These are phyloP conservation scores for Fusarium illudens DNA, from an alignment of 2,329 filamentous ascomycete species.

Conservation along the genomic window DNA sequence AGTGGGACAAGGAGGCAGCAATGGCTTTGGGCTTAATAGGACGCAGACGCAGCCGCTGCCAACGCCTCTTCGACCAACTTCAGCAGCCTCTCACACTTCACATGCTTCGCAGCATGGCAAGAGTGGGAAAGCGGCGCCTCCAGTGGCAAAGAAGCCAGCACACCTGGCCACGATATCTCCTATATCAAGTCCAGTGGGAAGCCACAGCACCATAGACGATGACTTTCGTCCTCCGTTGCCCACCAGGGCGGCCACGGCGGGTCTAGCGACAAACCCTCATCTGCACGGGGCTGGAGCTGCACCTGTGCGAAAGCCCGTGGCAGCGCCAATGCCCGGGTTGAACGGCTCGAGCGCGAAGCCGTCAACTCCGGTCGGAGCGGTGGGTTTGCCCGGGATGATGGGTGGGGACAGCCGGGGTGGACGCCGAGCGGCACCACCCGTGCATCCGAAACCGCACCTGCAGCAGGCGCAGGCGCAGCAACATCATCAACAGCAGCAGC, in stretches of 20 bases:
- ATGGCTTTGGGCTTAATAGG: conserved; percentile 34
- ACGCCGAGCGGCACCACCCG: conserved; percentile 32
- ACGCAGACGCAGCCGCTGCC: conserved; percentile 42
- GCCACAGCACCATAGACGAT: conserved; percentile 33
- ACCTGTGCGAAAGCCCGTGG: conserved; percentile 41
- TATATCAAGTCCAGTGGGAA: conserved; percentile 32
- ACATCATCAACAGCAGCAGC: conserved; percentile 24
- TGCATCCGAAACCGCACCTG: conserved; percentile 28
- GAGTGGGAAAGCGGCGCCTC: conserved; percentile 57
- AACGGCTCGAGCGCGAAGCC: conserved; percentile 35
- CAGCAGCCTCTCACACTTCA: conserved; percentile 47
- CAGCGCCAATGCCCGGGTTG: conserved; percentile 33
- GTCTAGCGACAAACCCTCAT: conserved; percentile 13
- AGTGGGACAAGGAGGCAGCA: conserved; percentile 17
- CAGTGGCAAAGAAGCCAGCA: conserved; percentile 70
- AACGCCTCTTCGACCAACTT: conserved; percentile 45
- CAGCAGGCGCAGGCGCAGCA: conserved; percentile 40
- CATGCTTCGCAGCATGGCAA: conserved; percentile 45
- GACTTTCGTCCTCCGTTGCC: conserved; percentile 41
- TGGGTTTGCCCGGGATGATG: conserved; percentile 32
- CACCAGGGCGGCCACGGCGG: conserved; percentile 32
- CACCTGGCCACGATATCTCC: conserved; percentile 54
- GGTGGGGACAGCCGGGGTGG: conserved; percentile 28
- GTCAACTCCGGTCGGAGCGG: conserved; percentile 23
- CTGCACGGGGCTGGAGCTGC: conserved; percentile 13